Evolutionary conservation across 1,284 basidiomycete species (phyloP), one percentile per base, ranked within the genome.

Genomic region (Chalciporus sp.): DNA sequence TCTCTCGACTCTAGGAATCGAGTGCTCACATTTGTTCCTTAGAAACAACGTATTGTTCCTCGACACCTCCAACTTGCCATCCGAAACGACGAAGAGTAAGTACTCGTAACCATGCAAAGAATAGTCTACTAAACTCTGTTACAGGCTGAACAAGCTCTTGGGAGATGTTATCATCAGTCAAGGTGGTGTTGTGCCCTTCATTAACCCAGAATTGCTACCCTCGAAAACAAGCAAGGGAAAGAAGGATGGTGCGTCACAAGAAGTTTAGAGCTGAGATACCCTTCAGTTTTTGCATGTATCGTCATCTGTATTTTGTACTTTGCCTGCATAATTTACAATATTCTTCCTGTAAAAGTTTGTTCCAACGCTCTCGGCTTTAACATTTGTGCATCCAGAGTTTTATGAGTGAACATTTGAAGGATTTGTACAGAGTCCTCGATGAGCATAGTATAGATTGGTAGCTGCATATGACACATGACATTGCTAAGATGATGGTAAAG

Each of bases 41-140:
- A 69, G 76, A 85, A 91, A 79, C 83, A 84, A 61, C 87, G 90
- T 79, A 85, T 94, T 67, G 86, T 90, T 27, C 92, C 92, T 55
- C 85, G 91, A 70, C 91, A 94, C 74, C 74, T 94, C 42, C 90
- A 92, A 71, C 83, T 94, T 50, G 92, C 92, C 53, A 90, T 95
- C 72, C 82, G 87, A 61, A 91, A 91, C 73, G 90, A 92, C 63
- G 85, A 87, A 62, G 89, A 92, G 87, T 85, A 55, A 47, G 79
- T 71, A 1, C 2, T 43, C 4, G 23, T 6, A 23, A 0, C 28
- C 42, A 10, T 11, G 10, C 23, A n/a, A 7, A 42, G 39, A n/a
- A 19, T 29, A 42, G 42, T 12, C 57, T 23, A 23, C 26, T 62
- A 6, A 47, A 53, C 20, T 7, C n/a, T 9, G 2, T 46, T 55